Percentiles rank a stretch among this genome's conserved stretches.
phyloP scores from a whole-genome alignment of 1,284 basidiomycete species.

The Ceratorhiza oryzae-sativae region DNA sequence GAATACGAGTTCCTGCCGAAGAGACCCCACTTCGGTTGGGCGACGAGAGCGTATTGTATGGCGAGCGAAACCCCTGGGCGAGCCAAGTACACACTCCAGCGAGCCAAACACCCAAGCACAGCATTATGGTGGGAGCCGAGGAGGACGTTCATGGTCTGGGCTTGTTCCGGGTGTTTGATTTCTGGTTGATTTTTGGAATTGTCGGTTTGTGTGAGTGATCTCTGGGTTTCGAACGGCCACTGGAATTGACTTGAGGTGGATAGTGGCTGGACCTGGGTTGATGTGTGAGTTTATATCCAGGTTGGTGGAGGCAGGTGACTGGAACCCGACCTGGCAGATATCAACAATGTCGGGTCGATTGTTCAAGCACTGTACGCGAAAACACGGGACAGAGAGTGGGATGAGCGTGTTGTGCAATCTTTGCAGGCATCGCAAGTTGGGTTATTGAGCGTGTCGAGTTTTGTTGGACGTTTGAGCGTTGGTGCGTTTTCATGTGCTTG shows the following conservation, averaged over 20 bases:
- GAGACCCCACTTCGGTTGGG: slow-evolving; percentile 17
- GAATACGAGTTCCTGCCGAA: neutral
- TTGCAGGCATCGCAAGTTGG: slow-evolving; percentile 90
- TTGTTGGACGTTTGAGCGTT: slow-evolving; percentile 77
- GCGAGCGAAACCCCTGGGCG: slow-evolving; percentile 35
- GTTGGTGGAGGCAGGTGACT: neutral
- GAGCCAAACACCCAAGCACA: neutral
- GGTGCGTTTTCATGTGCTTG: slow-evolving; percentile 54
- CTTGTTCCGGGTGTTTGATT: slow-evolving; percentile 64
- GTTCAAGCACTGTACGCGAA: slow-evolving; percentile 83
- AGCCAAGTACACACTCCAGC: slow-evolving; percentile 29
- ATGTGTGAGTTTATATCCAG: slow-evolving; percentile 67
- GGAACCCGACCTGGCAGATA: slow-evolving; percentile 59
- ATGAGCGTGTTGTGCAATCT: slow-evolving; percentile 68
- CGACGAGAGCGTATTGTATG: slow-evolving; percentile 29
- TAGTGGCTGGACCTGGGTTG: slow-evolving; percentile 86
- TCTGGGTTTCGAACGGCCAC: slow-evolving; percentile 6
- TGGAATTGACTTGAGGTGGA: slow-evolving; percentile 5
- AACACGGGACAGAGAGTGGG: slow-evolving; percentile 61
- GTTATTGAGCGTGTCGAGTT: slow-evolving; percentile 84
- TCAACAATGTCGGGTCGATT: slow-evolving; percentile 96
- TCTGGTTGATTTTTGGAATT: slow-evolving; percentile 76
- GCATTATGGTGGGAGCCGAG: neutral
- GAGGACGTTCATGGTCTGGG: slow-evolving; percentile 59
- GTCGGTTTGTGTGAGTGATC: slow-evolving; percentile 64